Evolutionary conservation across 257 asterid genomes (phyloP), one percentile per base, ranked within the genome.

Genomic region (Capsicum pubescens): DNA sequence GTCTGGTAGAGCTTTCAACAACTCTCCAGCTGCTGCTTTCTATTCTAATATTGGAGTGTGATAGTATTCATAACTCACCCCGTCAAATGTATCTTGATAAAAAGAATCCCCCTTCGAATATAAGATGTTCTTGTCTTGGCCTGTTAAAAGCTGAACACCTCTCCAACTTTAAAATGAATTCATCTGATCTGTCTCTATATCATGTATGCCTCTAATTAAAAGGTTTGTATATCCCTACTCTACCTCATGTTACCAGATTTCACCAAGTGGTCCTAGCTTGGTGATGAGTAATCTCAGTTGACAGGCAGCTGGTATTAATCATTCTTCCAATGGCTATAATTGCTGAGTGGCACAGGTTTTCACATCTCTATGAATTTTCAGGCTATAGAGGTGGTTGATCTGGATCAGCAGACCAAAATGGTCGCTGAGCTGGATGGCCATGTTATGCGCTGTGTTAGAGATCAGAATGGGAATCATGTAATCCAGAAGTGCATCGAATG

Each of bases 401-500:
- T 92, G 83, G 97, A 94, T 67, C 97, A 92, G 84, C 89, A 92
- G 89, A 90, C 87, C 32, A 86, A 87, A 87, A 93, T 94, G 97
- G 97, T 91, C 7, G 87, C 86, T 16, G 98, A 94, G 90, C 95
- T 94, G 44, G 97, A 93, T 82, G 95, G 98, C 50, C 93, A 92
- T 85, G 89, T 93, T 35, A 88, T 94, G 93, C 94, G 91, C 50
- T 94, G 98, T 66, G 97, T 91, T n/a, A 94, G 92, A 16, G 98
- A 94, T 88, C 98, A 93, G 87, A 93, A 92, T 64, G 97, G 97
- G 85, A 94, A 94, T 87, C 97, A 94, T 84, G 97, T 94, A 32
- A 91, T 94, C 72, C 97, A 93, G 86, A 94, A 94, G 85, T 94
- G 97, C 84, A 94, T 93, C n/a, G 97, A 93, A 83, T 89, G 97